phyloP scores from a whole-genome alignment of 202 grass and related monocot species.

The Setaria italica region DNA sequence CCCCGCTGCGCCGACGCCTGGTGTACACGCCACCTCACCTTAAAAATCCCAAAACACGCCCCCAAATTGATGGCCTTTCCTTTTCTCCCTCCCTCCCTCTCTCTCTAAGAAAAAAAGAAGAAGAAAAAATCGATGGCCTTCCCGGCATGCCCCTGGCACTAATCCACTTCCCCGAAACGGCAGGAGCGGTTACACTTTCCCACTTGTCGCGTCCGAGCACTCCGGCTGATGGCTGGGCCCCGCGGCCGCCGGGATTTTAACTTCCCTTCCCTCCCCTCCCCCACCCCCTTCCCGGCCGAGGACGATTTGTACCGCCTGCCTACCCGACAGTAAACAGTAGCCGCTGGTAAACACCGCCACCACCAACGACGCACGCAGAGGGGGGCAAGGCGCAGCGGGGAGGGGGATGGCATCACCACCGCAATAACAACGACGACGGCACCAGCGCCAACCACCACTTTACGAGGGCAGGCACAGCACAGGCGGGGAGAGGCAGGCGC shows the following conservation, averaged over 20 bases:
- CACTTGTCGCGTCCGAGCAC: not conserved
- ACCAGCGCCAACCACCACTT: constrained; percentile 52
- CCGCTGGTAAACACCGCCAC: constrained; percentile 45
- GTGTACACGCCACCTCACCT: not conserved
- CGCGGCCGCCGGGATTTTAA: constrained; percentile 22
- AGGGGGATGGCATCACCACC: not conserved
- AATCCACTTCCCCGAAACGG: constrained; percentile 43
- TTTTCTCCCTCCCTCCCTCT: not conserved
- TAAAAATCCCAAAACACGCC: constrained; percentile 13
- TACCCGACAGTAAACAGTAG: constrained; percentile 61
- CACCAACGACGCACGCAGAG: constrained; percentile 29
- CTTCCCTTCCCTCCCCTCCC: not conserved
- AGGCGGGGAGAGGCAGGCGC: not conserved
- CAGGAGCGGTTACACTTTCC: constrained; percentile 15
- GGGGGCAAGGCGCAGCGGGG: not conserved
- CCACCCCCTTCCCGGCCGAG: not conserved
- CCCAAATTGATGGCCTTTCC: not conserved
- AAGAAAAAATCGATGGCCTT: not conserved
- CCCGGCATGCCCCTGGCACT: not conserved
- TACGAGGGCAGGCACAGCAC: constrained; percentile 16
- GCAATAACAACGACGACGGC: constrained; percentile 58
- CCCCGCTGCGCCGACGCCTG: not conserved
- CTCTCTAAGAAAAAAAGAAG: not conserved
- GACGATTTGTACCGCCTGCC: constrained; percentile 28
- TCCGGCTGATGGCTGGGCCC: constrained; percentile 23